Conservation (phyloP, 2,329 filamentous ascomycete species). For the Alternaria ventricosa region DNA sequence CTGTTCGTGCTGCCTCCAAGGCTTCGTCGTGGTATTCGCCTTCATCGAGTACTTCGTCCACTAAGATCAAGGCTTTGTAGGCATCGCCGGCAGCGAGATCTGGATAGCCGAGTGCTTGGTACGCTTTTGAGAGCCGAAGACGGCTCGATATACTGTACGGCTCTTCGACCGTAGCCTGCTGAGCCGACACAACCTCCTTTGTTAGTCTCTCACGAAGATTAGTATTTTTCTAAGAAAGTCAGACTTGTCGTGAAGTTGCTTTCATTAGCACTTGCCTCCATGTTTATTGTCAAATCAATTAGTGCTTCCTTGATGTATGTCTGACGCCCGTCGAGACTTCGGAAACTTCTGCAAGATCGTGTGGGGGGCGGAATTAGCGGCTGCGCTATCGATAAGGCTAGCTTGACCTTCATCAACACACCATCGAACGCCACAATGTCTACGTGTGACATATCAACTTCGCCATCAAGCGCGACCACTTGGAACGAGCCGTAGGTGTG, state of each 20-base stretch:
- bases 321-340: neutral
- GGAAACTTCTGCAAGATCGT: conserved; percentile 8
- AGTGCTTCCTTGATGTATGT: neutral
- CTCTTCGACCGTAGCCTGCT: conserved; percentile 26
- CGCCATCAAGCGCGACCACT: neutral
- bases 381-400: conserved; percentile 13
- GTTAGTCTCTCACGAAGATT: conserved; percentile 20
- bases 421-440: neutral
- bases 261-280: conserved; percentile 17
- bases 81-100: conserved; percentile 90
- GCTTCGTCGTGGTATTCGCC: conserved; percentile 80
- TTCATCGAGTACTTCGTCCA: conserved; percentile 80
- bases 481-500: neutral
- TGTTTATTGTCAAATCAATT: neutral
- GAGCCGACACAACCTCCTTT: conserved; percentile 31
- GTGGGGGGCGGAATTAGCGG: conserved; percentile 1
- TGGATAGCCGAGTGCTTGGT: conserved; percentile 80
- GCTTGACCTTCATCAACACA: neutral
- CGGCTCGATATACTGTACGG: conserved; percentile 50
- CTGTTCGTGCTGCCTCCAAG: conserved; percentile 57
- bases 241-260: neutral
- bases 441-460: neutral
- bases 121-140: conserved; percentile 71
- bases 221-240: neutral
- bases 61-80: conserved; percentile 85